These are phyloP conservation scores for Candida odintsovae DNA, from an alignment of 805 yeast genomes.

Conservation along the genomic window DNA sequence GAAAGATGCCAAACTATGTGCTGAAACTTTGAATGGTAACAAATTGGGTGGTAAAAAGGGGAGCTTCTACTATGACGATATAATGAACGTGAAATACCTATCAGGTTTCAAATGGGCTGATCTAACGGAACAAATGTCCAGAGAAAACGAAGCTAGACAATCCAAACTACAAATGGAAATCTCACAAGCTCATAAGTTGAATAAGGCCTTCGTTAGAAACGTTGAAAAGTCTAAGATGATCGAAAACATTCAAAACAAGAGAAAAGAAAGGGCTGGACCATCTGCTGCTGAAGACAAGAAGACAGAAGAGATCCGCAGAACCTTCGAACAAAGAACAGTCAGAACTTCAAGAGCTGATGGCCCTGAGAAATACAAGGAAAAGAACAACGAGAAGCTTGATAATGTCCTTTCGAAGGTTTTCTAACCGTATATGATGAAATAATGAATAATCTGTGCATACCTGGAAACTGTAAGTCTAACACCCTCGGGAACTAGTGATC, in stretches of 20 bases:
- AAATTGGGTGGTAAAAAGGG: constrained; percentile 90
- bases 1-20: constrained; percentile 84
- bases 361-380: constrained; percentile 36
- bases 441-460: neutral
- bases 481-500: neutral
- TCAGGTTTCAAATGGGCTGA: constrained; percentile 95
- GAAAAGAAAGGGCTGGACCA: constrained; percentile 22
- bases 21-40: constrained; percentile 80
- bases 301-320: constrained; percentile 43
- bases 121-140: constrained; percentile 86
- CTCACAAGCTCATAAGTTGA: constrained; percentile 81
- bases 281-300: constrained; percentile 19
- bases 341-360: constrained; percentile 65
- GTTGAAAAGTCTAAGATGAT: constrained; percentile 85
- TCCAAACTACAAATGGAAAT: constrained; percentile 84
- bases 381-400: constrained; percentile 33
- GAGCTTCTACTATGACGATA: constrained; percentile 87
- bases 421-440: constrained; percentile 2
- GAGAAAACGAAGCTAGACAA: constrained; percentile 84
- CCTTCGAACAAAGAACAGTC: constrained; percentile 66
- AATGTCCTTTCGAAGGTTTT: constrained; percentile 27
- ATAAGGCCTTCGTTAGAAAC: constrained; percentile 75
- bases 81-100: constrained; percentile 83
- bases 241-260: constrained; percentile 44
- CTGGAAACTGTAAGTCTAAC: no score